A percentile compares a stretch with the other conserved stretches of the same genome.
These are phyloP conservation scores for Hypericum androsaemum DNA, from an alignment of 345 rosid genomes.

Conservation along the genomic window DNA sequence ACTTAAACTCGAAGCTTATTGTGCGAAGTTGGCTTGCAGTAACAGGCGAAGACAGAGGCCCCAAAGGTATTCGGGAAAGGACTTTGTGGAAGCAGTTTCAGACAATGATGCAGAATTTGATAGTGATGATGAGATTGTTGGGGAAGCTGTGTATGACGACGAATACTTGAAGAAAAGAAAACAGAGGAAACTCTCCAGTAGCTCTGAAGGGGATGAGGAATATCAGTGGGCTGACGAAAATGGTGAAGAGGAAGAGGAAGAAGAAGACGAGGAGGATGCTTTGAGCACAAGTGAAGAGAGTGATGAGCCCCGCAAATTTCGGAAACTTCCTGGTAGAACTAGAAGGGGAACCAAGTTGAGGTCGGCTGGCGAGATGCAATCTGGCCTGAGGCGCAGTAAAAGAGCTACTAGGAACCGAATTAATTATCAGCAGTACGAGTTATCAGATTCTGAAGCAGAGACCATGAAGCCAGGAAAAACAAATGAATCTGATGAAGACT, in stretches of 20 bases:
- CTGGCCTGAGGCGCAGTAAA: constrained; percentile 92
- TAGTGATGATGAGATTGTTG: constrained; percentile 97
- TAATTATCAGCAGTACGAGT: constrained; percentile 69
- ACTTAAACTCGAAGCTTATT: constrained; percentile 12
- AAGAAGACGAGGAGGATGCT: constrained; percentile 80
- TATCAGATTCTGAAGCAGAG: constrained; percentile 82
- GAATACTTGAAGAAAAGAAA: constrained; percentile 89
- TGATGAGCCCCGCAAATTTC: constrained; percentile 55
- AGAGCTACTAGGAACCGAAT: constrained; percentile 69
- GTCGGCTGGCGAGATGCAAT: constrained; percentile 59
- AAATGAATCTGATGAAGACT: constrained; percentile 43
- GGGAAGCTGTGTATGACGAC: constrained; percentile 96
- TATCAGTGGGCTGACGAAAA: constrained; percentile 83
- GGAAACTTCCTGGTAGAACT: constrained; percentile 62
- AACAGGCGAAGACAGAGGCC: constrained; percentile 82
- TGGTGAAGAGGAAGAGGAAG: constrained; percentile 77
- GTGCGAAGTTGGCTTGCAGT: constrained; percentile 24
- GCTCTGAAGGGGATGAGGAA: constrained; percentile 97
- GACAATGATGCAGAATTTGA: constrained; percentile 77
- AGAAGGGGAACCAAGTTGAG: constrained; percentile 66
- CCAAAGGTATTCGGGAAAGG: constrained; percentile 73
- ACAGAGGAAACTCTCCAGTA: constrained; percentile 64
- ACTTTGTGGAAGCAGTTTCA: constrained; percentile 77
- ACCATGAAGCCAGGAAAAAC: constrained; percentile 41
- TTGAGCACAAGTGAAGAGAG: constrained; percentile 69